phyloP scores from a whole-genome alignment of 2,329 filamentous ascomycete species.

The Trichophyton simii region DNA sequence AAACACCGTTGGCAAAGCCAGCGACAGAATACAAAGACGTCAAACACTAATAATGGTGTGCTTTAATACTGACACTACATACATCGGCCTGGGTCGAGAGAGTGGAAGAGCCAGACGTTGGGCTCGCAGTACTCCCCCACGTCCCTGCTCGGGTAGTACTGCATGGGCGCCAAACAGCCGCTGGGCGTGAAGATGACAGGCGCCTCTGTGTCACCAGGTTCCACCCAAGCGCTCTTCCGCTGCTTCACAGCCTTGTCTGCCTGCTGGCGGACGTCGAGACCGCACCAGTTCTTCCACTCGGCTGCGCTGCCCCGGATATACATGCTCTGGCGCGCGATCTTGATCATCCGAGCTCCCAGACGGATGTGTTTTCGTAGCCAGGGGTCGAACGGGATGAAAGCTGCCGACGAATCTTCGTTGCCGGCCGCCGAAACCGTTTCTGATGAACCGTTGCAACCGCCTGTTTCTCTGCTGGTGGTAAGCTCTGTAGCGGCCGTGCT shows the following conservation, averaged over 20 bases:
- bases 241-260: background rate
- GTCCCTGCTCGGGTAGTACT: background rate
- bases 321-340: background rate
- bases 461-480: background rate
- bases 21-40: too few relatives aligned
- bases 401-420: background rate
- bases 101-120: background rate
- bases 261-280: background rate
- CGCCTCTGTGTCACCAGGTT: background rate
- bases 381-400: background rate
- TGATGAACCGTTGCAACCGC: background rate
- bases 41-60: too few relatives aligned
- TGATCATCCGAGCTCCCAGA: background rate
- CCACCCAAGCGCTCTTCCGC: background rate
- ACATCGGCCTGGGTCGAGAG: background rate
- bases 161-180: background rate
- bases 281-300: background rate
- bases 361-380: constrained; percentile 2
- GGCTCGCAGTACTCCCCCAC: background rate
- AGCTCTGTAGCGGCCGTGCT: too few relatives aligned
- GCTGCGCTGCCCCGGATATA: background rate
- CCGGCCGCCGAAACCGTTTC: background rate
- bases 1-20: too few relatives aligned
- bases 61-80: background rate
- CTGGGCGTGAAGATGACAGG: background rate